Percentiles rank a stretch among this genome's conserved stretches.
phyloP scores from a whole-genome alignment of 805 yeast genomes.

The Candida verbasci region DNA sequence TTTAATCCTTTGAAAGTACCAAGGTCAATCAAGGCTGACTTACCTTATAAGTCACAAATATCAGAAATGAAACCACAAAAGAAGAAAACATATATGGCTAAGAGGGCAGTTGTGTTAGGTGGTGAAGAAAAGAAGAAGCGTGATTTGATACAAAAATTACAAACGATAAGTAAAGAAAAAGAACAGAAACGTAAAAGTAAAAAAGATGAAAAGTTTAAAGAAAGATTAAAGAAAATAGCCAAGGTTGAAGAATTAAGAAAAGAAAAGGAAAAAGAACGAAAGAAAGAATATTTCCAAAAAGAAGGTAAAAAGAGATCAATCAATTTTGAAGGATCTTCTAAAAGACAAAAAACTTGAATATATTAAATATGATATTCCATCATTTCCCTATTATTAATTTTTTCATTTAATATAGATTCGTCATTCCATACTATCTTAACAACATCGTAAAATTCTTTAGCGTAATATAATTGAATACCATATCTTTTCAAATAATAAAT shows the following conservation, averaged over 20 bases:
- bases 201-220: constrained; percentile 71
- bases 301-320: constrained; percentile 57
- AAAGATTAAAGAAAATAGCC: constrained; percentile 70
- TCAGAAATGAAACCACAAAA: constrained; percentile 84
- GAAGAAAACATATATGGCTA: constrained; percentile 73
- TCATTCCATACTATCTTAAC: constrained; percentile 66
- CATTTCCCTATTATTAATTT: constrained; percentile 21
- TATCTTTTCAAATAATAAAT: constrained; percentile 47
- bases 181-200: constrained; percentile 71
- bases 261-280: constrained; percentile 78
- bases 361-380: constrained; percentile 27
- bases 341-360: not conserved
- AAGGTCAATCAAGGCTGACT: constrained; percentile 61
- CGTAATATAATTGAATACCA: constrained; percentile 59
- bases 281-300: constrained; percentile 78
- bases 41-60: constrained; percentile 92
- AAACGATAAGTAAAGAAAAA: constrained; percentile 81
- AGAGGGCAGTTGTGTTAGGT: constrained; percentile 89
- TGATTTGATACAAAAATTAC: constrained; percentile 79
- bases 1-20: constrained; percentile 91
- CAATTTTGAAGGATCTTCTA: too few relatives aligned
- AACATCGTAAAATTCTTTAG: constrained; percentile 76
- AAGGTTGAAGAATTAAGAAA: constrained; percentile 63
- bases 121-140: constrained; percentile 95
- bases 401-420: constrained; percentile 25